phyloP scores from a whole-genome alignment of 495 filamentous ascomycete species.

The Neurospora sp. region DNA sequence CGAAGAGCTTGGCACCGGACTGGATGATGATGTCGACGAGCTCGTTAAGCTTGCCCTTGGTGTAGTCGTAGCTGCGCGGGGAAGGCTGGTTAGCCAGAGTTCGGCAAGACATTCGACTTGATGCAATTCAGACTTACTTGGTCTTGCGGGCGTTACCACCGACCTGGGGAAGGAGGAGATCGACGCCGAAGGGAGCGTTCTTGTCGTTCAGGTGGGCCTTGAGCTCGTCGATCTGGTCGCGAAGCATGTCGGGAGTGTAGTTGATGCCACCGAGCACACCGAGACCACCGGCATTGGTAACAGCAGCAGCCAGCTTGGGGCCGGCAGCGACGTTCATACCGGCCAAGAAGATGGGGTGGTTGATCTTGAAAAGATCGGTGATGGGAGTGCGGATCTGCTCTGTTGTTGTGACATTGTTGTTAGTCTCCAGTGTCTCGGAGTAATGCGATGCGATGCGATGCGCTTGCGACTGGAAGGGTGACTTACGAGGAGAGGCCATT shows the following conservation, averaged over 20 bases:
- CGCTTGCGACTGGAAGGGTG: neutral
- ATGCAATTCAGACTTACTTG: constrained; percentile 49
- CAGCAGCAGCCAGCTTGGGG: constrained; percentile 91
- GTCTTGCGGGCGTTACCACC: constrained; percentile 90
- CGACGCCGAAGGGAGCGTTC: constrained; percentile 97
- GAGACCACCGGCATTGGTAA: constrained; percentile 92
- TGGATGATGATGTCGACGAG: constrained; percentile 89
- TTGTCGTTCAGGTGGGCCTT: constrained; percentile 86
- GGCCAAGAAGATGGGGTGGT: constrained; percentile 89
- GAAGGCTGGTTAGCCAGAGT: constrained; percentile 6
- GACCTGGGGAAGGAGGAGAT: constrained; percentile 88
- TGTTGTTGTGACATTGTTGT: constrained; percentile 25
- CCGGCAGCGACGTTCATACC: constrained; percentile 99
- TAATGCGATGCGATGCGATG: constrained; percentile 1
- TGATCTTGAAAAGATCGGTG: constrained; percentile 94
- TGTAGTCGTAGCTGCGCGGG: constrained; percentile 84
- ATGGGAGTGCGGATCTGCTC: constrained; percentile 79
- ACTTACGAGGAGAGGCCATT: constrained; percentile 80
- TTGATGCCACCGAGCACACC: constrained; percentile 95
- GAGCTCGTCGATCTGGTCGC: constrained; percentile 87
- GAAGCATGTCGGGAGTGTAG: constrained; percentile 95
- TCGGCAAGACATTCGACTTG: neutral
- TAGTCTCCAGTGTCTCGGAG: constrained; percentile 4
- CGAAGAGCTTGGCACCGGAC: constrained; percentile 83
- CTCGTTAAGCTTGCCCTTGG: constrained; percentile 93